Evolutionary conservation across 2,329 filamentous ascomycete genomes (phyloP).

Genomic region (Pseudocercospora fijiensis): DNA sequence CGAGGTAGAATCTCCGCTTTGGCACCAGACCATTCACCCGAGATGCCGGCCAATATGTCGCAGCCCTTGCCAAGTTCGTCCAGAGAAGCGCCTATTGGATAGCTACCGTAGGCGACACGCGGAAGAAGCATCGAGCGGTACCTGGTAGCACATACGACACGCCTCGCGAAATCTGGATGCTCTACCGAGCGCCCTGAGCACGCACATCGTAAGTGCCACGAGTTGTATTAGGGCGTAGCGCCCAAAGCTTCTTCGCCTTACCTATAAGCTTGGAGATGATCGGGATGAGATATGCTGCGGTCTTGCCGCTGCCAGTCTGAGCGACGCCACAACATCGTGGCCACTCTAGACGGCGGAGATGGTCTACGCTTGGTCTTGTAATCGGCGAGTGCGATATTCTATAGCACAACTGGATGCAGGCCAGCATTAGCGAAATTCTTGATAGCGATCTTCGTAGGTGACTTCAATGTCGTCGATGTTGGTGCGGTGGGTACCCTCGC

Average conservation of each 20-base stretch:
- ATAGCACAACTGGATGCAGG: slow-evolving; percentile 77
- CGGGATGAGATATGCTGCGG: slow-evolving; percentile 85
- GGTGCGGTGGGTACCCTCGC: slow-evolving; percentile 64
- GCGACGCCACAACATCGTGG: slow-evolving; percentile 85
- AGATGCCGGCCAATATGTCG: slow-evolving; percentile 83
- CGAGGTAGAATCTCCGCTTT: too few relatives aligned
- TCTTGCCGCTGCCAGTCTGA: slow-evolving; percentile 96
- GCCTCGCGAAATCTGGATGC: slow-evolving; percentile 96
- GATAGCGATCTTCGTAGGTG: slow-evolving; percentile 47
- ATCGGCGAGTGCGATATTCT: slow-evolving; percentile 71
- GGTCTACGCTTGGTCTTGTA: slow-evolving; percentile 75
- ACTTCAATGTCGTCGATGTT: slow-evolving; percentile 54
- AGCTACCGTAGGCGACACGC: slow-evolving; percentile 84
- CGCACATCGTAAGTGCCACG: slow-evolving; percentile 54
- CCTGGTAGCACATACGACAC: slow-evolving; percentile 91
- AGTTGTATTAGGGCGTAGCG: slow-evolving; percentile 64
- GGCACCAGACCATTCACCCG: too few relatives aligned
- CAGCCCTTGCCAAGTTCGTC: slow-evolving; percentile 77
- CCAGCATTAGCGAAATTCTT: slow-evolving; percentile 69
- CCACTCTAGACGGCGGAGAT: slow-evolving; percentile 76
- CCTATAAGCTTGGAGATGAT: slow-evolving; percentile 91
- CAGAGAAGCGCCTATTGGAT: slow-evolving; percentile 66
- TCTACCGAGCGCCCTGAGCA: slow-evolving; percentile 67
- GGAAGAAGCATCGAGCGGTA: slow-evolving; percentile 90
- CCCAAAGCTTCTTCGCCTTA: slow-evolving; percentile 84